Conservation (phyloP, 306 rosid species). For the Pterocarpus macrocarpus region DNA sequence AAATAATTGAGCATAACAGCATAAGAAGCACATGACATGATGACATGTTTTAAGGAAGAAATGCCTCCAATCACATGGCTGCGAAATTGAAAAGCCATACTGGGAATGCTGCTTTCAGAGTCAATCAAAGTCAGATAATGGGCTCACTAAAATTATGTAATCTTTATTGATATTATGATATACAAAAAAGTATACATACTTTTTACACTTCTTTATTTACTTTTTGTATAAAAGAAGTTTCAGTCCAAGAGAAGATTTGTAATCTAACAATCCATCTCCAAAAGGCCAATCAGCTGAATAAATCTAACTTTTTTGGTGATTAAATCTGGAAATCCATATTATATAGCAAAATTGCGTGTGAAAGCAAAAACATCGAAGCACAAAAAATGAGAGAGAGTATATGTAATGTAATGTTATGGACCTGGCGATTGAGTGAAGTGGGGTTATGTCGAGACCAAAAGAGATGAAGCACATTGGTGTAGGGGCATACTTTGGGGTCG, state of each 20-base stretch:
- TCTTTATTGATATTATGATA: neutral
- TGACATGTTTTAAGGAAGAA: neutral
- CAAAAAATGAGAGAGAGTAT: neutral
- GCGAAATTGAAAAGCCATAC: neutral
- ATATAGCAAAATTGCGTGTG: too few species aligned
- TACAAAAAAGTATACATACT: neutral
- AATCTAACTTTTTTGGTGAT: too few species aligned
- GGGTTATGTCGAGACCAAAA: conserved; percentile 90
- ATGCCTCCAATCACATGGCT: neutral
- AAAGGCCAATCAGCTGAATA: too few species aligned
- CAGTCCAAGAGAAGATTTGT: too few species aligned
- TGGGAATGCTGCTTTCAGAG: neutral
- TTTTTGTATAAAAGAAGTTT: too few species aligned
- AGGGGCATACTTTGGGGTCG: conserved; percentile 74
- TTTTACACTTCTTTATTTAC: neutral
- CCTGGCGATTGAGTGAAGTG: conserved; percentile 80
- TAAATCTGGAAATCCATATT: too few species aligned
- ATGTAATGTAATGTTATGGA: neutral
- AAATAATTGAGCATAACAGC: neutral
- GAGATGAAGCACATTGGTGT: conserved; percentile 59
- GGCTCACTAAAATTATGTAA: neutral
- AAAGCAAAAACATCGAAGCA: too few species aligned
- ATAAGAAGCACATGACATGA: neutral
- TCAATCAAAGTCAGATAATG: neutral
- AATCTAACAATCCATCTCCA: too few species aligned